Evolutionary conservation across 352 stramenopile species (phyloP).

Genomic region (Phytophthora pluvialis): DNA sequence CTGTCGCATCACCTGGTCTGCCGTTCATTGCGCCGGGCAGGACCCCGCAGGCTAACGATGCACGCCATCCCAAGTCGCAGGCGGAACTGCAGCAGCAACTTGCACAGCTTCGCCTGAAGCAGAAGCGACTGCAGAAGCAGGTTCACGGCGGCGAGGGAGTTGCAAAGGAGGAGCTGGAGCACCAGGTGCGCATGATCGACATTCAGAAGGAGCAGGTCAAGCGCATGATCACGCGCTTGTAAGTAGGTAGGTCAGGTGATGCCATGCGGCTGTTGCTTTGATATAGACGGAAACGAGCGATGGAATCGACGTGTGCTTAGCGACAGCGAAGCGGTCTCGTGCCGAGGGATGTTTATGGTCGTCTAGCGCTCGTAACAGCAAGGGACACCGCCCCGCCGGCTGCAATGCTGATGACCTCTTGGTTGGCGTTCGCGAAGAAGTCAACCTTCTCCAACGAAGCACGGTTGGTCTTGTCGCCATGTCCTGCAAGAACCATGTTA

Average conservation of each 20-base stretch:
- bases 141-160: slow-evolving; percentile 22
- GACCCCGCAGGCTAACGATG: slow-evolving; percentile 3
- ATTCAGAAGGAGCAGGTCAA: slow-evolving; percentile 64
- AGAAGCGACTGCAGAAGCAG: slow-evolving; percentile 39
- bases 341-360: neutral
- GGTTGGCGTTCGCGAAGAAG: slow-evolving; percentile 47
- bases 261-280: neutral
- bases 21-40: slow-evolving; percentile 48
- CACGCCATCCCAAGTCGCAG: slow-evolving; percentile 40
- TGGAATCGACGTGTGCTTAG: slow-evolving; percentile 26
- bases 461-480: slow-evolving; percentile 58
- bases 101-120: slow-evolving; percentile 39
- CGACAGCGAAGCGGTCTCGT: slow-evolving; percentile 1
- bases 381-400: slow-evolving; percentile 77
- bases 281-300: slow-evolving; percentile 2
- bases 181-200: slow-evolving; percentile 61
- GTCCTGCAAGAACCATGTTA: slow-evolving; percentile 43
- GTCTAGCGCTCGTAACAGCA: slow-evolving; percentile 34
- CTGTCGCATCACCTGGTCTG: slow-evolving; percentile 24
- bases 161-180: slow-evolving; percentile 47
- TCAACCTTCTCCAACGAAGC: slow-evolving; percentile 43
- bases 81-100: slow-evolving; percentile 52
- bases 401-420: slow-evolving; percentile 42
- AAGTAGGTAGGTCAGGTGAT: slow-evolving; percentile 10
- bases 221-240: slow-evolving; percentile 52